Conservation (phyloP, 257 asterid genomes). For the Primulina eburnea region DNA sequence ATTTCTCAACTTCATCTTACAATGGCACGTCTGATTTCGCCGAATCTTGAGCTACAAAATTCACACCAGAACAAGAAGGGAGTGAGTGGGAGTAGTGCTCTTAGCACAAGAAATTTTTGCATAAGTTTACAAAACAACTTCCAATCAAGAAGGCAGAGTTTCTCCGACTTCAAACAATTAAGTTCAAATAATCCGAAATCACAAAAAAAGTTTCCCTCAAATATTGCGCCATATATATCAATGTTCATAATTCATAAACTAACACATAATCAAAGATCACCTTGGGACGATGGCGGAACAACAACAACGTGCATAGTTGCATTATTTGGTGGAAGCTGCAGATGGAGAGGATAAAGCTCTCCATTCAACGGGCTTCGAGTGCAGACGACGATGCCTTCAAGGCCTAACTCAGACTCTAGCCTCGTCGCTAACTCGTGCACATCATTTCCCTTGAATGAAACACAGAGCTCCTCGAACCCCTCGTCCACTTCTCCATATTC, state of each 20-base stretch:
- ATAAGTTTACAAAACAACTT: not conserved
- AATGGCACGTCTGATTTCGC: slow-evolving; percentile 18
- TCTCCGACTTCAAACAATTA: not conserved
- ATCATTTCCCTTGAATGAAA: slow-evolving; percentile 62
- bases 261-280: slow-evolving; percentile 26
- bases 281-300: slow-evolving; percentile 61
- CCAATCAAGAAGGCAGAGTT: not conserved
- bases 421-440: slow-evolving; percentile 53
- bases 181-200: too few relatives aligned
- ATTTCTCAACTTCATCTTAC: slow-evolving; percentile 7
- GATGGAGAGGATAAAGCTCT: slow-evolving; percentile 83
- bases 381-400: slow-evolving; percentile 65
- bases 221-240: not conserved
- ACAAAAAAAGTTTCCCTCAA: not conserved
- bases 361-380: slow-evolving; percentile 73
- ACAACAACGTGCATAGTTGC: slow-evolving; percentile 65
- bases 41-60: slow-evolving; percentile 30
- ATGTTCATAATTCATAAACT: not conserved
- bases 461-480: slow-evolving; percentile 56
- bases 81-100: not conserved
- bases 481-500: slow-evolving; percentile 69
- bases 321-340: slow-evolving; percentile 93
- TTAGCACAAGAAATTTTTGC: not conserved
- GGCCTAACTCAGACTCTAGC: slow-evolving; percentile 62
- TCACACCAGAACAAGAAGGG: slow-evolving; percentile 17